A percentile compares a stretch with the other conserved stretches of the same genome.
These are phyloP conservation scores for Globisporangium recalcitrans DNA, from an alignment of 352 stramenopile species.

Conservation along the genomic window DNA sequence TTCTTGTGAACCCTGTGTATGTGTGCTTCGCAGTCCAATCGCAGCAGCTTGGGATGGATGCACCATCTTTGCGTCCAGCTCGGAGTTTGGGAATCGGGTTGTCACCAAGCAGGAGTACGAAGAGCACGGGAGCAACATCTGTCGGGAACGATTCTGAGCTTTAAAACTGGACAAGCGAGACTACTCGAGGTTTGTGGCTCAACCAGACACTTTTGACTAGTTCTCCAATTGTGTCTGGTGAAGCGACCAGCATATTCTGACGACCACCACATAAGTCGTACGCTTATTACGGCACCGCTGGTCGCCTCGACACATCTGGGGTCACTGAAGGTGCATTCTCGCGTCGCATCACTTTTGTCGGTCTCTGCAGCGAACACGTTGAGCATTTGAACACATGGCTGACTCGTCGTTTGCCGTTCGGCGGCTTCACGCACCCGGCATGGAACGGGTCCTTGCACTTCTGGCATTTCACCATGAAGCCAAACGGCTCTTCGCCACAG, in stretches of 20 bases:
- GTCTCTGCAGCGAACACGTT: slow-evolving; percentile 21
- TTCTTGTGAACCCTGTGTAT: not conserved
- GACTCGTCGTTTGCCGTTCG: slow-evolving; percentile 22
- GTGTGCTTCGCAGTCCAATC: slow-evolving; percentile 35
- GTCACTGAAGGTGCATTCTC: not conserved
- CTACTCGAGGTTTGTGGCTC: not conserved
- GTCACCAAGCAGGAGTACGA: slow-evolving; percentile 75
- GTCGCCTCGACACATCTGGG: not conserved
- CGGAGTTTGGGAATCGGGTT: slow-evolving; percentile 23
- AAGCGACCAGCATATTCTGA: too few relatives aligned
- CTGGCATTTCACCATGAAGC: slow-evolving; percentile 52
- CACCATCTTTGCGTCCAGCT: slow-evolving; percentile 28
- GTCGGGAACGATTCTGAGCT: slow-evolving; percentile 26
- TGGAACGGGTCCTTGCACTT: slow-evolving; percentile 49
- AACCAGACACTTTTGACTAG: not conserved
- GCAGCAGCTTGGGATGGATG: slow-evolving; percentile 55
- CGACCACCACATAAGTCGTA: too few relatives aligned
- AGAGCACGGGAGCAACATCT: slow-evolving; percentile 73
- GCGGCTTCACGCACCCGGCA: slow-evolving; percentile 31
- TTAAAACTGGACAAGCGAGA: not conserved
- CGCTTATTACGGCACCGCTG: not conserved
- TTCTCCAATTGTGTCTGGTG: not conserved
- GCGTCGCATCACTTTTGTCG: slow-evolving; percentile 21
- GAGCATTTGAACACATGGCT: slow-evolving; percentile 28
- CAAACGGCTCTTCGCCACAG: slow-evolving; percentile 39